Conservation (phyloP, 768 basidiomycete species). For the Vararia minispora region DNA sequence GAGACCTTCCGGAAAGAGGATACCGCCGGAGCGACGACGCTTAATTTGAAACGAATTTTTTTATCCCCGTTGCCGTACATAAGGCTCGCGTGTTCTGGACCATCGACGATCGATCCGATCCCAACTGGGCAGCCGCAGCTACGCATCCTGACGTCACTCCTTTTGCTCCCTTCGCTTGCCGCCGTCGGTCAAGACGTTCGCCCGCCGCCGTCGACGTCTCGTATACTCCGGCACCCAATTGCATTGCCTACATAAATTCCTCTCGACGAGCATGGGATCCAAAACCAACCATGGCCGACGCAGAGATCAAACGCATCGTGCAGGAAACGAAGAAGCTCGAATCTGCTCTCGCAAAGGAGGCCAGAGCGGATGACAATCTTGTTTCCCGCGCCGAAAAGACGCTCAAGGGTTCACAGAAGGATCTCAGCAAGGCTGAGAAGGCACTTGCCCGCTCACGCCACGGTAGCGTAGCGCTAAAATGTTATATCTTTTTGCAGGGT, state of each 20-base stretch:
- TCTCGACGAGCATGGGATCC: conserved; percentile 18
- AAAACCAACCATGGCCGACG: conserved; percentile 16
- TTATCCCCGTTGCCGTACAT: too few species aligned
- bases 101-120: too few species aligned
- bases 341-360: conserved; percentile 35
- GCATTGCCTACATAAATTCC: conserved; percentile 4
- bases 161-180: too few species aligned
- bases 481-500: conserved; percentile 22
- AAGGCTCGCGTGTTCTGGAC: too few species aligned
- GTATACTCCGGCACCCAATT: not conserved
- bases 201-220: not conserved
- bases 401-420: conserved; percentile 42
- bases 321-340: conserved; percentile 35
- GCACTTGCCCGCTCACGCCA: conserved; percentile 4
- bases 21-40: too few species aligned
- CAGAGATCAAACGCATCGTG: too few species aligned
- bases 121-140: too few species aligned
- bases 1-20: too few species aligned
- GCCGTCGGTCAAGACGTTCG: too few species aligned
- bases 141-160: too few species aligned
- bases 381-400: conserved; percentile 22
- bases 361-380: conserved; percentile 29
- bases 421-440: conserved; percentile 44
- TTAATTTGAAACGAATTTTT: too few species aligned
- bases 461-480: too few species aligned